These are phyloP conservation scores for Pilatotrama ljubarskyi DNA, from an alignment of 768 basidiomycete species.

Conservation along the genomic window DNA sequence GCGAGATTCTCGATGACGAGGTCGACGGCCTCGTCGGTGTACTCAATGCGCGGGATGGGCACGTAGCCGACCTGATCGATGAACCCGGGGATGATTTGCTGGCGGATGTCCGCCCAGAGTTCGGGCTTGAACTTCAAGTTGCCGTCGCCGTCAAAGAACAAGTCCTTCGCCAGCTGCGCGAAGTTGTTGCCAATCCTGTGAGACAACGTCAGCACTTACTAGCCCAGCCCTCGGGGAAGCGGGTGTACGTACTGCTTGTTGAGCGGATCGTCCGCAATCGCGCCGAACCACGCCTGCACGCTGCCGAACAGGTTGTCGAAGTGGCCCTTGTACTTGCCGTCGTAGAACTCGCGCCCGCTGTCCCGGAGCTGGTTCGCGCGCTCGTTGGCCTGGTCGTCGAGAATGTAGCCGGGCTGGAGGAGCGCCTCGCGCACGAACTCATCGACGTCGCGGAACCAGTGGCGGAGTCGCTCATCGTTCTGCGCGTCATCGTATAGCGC, in stretches of 20 bases:
- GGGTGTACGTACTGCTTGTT: slow-evolving; percentile 48
- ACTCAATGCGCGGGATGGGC: slow-evolving; percentile 93
- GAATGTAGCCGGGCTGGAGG: slow-evolving; percentile 80
- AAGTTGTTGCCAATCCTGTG: slow-evolving; percentile 72
- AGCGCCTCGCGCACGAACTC: slow-evolving; percentile 67
- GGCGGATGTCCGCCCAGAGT: slow-evolving; percentile 85
- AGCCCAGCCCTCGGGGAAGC: too few relatives aligned
- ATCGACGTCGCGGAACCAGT: slow-evolving; percentile 71
- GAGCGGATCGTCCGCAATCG: slow-evolving; percentile 81
- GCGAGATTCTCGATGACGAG: slow-evolving; percentile 93
- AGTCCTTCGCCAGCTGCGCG: slow-evolving; percentile 73
- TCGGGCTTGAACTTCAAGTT: slow-evolving; percentile 78
- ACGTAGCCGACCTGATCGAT: slow-evolving; percentile 82
- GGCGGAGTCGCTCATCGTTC: slow-evolving; percentile 69
- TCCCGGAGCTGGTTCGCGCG: slow-evolving; percentile 68
- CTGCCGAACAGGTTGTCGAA: slow-evolving; percentile 78
- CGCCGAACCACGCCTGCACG: slow-evolving; percentile 73
- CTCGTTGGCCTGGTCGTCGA: slow-evolving; percentile 69
- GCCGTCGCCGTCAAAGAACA: slow-evolving; percentile 80
- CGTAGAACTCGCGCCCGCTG: slow-evolving; percentile 74
- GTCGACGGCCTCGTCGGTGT: slow-evolving; percentile 83
- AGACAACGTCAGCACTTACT: slow-evolving; percentile 49
- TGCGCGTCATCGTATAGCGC: slow-evolving; percentile 74
- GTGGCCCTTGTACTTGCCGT: slow-evolving; percentile 69
- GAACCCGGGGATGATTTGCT: slow-evolving; percentile 76